A percentile compares a stretch with the other conserved stretches of the same genome.
phyloP scores from a whole-genome alignment of 768 basidiomycete genomes.

The Xerocomus spinulosus region DNA sequence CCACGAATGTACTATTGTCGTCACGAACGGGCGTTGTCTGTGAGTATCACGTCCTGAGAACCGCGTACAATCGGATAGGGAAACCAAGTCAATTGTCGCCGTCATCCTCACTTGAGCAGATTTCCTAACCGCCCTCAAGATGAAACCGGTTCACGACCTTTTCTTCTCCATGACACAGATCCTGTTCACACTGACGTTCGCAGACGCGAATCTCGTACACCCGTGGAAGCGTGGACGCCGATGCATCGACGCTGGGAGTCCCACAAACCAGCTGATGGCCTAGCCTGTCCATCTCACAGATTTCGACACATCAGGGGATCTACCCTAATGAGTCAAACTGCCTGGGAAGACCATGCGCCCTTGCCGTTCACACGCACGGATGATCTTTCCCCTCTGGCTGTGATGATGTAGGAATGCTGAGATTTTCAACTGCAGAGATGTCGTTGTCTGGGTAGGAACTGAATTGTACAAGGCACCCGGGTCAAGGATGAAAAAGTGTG shows the following conservation, averaged over 20 bases:
- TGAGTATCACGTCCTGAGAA: background rate
- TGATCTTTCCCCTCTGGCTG: background rate
- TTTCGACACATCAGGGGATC: background rate
- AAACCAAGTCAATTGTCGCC: background rate
- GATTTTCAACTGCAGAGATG: background rate
- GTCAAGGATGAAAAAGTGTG: too few species aligned
- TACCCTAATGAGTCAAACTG: background rate
- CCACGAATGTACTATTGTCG: slow-evolving; percentile 7
- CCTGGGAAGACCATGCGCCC: background rate
- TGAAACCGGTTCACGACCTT: background rate
- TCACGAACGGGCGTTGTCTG: background rate
- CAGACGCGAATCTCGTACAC: background rate
- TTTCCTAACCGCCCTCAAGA: background rate
- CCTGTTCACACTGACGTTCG: background rate
- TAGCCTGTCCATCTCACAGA: background rate
- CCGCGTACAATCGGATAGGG: background rate
- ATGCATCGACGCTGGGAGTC: background rate
- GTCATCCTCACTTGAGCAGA: background rate
- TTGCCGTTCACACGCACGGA: background rate
- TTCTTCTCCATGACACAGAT: background rate
- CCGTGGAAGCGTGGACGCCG: background rate
- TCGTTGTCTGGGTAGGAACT: background rate
- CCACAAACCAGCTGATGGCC: too few species aligned
- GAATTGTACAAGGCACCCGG: too few species aligned
- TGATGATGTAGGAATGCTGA: background rate